These are phyloP conservation scores for Hanseniaspora occidentalis DNA, from an alignment of 805 yeast genomes.

Conservation along the genomic window DNA sequence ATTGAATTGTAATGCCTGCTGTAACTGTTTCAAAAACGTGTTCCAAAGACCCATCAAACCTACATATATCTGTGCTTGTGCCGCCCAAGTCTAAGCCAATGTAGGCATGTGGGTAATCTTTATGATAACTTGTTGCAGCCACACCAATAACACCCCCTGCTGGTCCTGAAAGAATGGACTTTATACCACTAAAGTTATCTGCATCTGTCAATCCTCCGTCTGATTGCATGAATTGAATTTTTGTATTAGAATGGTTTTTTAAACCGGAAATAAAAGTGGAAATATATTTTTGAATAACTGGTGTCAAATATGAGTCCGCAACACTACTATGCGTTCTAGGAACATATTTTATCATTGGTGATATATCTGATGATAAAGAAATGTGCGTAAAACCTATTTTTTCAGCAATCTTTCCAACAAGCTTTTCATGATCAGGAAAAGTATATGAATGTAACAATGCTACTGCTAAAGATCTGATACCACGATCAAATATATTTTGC, in stretches of 20 bases:
- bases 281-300: conserved; percentile 58
- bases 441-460: conserved; percentile 65
- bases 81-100: conserved; percentile 90
- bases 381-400: conserved; percentile 57
- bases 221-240: conserved; percentile 83
- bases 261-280: conserved; percentile 51
- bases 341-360: conserved; percentile 71
- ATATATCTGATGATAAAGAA: conserved; percentile 53
- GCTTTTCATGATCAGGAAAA: conserved; percentile 53
- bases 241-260: conserved; percentile 32
- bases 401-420: conserved; percentile 46
- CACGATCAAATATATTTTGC: conserved; percentile 35
- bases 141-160: conserved; percentile 98
- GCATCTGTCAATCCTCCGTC: conserved; percentile 93
- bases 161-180: conserved; percentile 88
- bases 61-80: conserved; percentile 74
- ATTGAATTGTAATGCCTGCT: conserved; percentile 72
- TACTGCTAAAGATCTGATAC: conserved; percentile 59
- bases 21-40: conserved; percentile 76
- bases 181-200: conserved; percentile 68
- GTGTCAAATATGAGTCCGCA: conserved; percentile 77
- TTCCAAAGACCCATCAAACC: conserved; percentile 60
- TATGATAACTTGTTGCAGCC: conserved; percentile 53
- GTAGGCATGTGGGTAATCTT: conserved; percentile 36
- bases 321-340: conserved; percentile 67